These are phyloP conservation scores for Emericellopsis terricola DNA, from an alignment of 495 filamentous ascomycete species.

Conservation along the genomic window DNA sequence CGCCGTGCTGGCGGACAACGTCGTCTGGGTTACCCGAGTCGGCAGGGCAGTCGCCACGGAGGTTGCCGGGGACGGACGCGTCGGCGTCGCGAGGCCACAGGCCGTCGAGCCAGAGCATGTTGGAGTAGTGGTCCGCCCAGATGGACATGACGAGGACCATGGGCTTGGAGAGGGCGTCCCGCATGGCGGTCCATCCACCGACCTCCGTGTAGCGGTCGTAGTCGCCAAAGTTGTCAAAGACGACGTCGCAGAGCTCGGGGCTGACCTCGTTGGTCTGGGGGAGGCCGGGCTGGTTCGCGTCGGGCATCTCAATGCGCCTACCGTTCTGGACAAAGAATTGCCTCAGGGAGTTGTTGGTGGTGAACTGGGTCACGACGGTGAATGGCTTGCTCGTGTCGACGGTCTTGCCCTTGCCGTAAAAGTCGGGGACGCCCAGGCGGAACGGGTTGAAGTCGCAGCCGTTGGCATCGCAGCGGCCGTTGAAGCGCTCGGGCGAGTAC, in stretches of 20 bases:
- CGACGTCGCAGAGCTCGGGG: conserved; percentile 36
- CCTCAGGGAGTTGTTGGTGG: conserved; percentile 35
- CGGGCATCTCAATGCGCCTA: conserved; percentile 36
- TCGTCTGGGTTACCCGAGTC: conserved; percentile 40
- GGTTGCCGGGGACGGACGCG: conserved; percentile 38
- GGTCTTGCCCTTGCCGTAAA: conserved; percentile 41
- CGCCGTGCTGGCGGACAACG: conserved; percentile 34
- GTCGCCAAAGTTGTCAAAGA: conserved; percentile 46
- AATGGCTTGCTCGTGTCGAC: conserved; percentile 48
- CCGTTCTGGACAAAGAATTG: conserved; percentile 59
- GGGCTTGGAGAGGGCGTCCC: conserved; percentile 31
- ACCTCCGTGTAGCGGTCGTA: conserved; percentile 35
- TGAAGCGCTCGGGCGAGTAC: conserved; percentile 28
- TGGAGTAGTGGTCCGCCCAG: conserved; percentile 60
- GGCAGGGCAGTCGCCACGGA: conserved; percentile 49
- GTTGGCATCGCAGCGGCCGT: conserved; percentile 51
- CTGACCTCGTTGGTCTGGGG: conserved; percentile 25
- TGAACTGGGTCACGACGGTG: conserved; percentile 58
- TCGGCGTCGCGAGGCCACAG: conserved; percentile 43
- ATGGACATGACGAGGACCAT: conserved; percentile 68
- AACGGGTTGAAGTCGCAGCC: conserved; percentile 66
- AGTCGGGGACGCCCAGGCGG: conserved; percentile 41
- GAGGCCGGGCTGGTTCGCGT: conserved; percentile 25
- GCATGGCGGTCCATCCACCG: conserved; percentile 43
- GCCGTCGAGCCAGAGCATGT: conserved; percentile 80